phyloP scores from a whole-genome alignment of 768 basidiomycete species.

The Rhodotorula kratochvilovae region DNA sequence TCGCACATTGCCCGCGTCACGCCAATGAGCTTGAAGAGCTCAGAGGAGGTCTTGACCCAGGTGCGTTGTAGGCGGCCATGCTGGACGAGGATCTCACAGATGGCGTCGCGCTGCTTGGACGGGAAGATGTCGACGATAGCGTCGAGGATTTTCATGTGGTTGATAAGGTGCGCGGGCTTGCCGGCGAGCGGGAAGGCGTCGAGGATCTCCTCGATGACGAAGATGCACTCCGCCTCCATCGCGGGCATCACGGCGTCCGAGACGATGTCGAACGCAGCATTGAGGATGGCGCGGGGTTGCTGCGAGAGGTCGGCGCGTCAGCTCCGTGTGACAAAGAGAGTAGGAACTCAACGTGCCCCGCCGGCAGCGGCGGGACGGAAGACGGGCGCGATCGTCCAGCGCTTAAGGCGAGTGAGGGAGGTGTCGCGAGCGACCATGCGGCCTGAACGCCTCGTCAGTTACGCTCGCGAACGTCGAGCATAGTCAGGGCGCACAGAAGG shows the following conservation, averaged over 20 bases:
- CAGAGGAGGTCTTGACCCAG: slow-evolving; percentile 37
- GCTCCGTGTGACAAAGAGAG: too few relatives aligned
- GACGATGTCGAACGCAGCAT: slow-evolving; percentile 46
- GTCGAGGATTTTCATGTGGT: slow-evolving; percentile 42
- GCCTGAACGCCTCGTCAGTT: slow-evolving; percentile 8
- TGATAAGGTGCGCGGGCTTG: slow-evolving; percentile 38
- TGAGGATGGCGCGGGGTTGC: slow-evolving; percentile 41
- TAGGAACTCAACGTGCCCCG: slow-evolving; percentile 29
- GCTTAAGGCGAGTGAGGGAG: slow-evolving; percentile 42
- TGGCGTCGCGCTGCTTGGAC: slow-evolving; percentile 28
- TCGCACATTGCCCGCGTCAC: slow-evolving; percentile 39
- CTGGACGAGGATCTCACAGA: slow-evolving; percentile 39
- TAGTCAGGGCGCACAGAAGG: slow-evolving; percentile 24
- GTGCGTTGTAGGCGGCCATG: slow-evolving; percentile 31
- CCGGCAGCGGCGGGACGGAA: slow-evolving; percentile 40
- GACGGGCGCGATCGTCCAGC: slow-evolving; percentile 45
- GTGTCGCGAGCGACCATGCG: slow-evolving; percentile 43
- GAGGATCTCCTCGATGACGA: slow-evolving; percentile 38
- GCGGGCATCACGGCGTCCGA: slow-evolving; percentile 43
- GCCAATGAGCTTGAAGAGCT: slow-evolving; percentile 40
- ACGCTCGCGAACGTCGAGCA: not conserved
- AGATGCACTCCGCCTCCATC: slow-evolving; percentile 44
- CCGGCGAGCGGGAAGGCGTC: slow-evolving; percentile 33
- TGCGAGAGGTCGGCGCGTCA: not conserved
- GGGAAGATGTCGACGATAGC: slow-evolving; percentile 39